A percentile compares a stretch with the other conserved stretches of the same genome.
phyloP scores from a whole-genome alignment of 495 filamentous ascomycete genomes.

The Penicillium cosmopolitanum region DNA sequence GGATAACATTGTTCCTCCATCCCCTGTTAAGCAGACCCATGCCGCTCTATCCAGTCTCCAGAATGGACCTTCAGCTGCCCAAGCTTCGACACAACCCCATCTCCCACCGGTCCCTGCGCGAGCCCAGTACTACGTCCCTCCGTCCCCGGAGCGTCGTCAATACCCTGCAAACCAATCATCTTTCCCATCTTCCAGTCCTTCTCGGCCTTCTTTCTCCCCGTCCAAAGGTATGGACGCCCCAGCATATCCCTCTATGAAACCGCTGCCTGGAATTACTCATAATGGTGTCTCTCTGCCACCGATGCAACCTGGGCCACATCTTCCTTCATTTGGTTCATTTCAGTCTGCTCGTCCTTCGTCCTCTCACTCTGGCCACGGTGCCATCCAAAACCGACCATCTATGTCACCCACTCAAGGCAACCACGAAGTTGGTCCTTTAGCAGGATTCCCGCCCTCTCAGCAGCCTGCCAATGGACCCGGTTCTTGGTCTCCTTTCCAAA shows the following conservation, averaged over 20 bases:
- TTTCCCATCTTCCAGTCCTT: constrained; percentile 36
- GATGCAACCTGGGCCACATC: constrained; percentile 35
- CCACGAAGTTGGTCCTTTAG: constrained; percentile 50
- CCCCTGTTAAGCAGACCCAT: constrained; percentile 39
- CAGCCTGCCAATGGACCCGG: constrained; percentile 31
- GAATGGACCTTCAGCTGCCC: constrained; percentile 22
- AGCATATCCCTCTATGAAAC: constrained; percentile 26
- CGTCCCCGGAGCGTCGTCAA: constrained; percentile 47
- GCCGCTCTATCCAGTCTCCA: constrained; percentile 21
- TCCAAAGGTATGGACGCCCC: constrained; percentile 30
- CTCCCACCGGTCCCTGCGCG: constrained; percentile 32
- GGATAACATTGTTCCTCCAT: constrained; percentile 24
- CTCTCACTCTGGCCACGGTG: constrained; percentile 47
- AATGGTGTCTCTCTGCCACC: constrained; percentile 32
- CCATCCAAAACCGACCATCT: constrained; percentile 49
- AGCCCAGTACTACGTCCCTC: constrained; percentile 36
- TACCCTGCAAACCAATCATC: constrained; percentile 29
- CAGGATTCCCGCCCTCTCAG: constrained; percentile 42
- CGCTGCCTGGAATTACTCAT: constrained; percentile 22
- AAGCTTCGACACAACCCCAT: constrained; percentile 21
- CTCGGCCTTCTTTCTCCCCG: constrained; percentile 43
- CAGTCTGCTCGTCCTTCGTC: constrained; percentile 47
- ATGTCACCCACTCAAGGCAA: constrained; percentile 57
- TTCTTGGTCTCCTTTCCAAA: constrained; percentile 43
- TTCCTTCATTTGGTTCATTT: constrained; percentile 39